phyloP scores from a whole-genome alignment of 805 yeast genomes.

The Nakazawaea sp. region DNA sequence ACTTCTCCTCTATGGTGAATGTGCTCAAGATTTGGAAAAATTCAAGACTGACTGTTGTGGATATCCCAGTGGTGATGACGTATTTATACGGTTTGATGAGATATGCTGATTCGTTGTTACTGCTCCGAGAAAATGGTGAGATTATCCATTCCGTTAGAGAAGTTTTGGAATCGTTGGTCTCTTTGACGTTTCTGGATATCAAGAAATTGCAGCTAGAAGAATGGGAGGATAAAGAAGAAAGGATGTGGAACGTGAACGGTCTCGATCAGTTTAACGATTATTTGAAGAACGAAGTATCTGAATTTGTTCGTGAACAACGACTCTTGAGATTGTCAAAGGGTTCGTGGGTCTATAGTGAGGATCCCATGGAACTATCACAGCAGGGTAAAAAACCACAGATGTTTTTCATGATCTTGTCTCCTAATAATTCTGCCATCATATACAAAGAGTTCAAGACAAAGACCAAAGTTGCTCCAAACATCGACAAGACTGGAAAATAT shows the following conservation, averaged over 20 bases:
- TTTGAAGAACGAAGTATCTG: slow-evolving; percentile 50
- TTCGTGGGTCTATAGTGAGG: slow-evolving; percentile 69
- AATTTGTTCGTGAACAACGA: slow-evolving; percentile 72
- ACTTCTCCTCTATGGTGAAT: slow-evolving; percentile 48
- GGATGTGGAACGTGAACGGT: slow-evolving; percentile 36
- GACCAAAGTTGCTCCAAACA: slow-evolving; percentile 42
- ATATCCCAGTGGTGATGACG: slow-evolving; percentile 42
- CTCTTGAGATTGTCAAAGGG: slow-evolving; percentile 68
- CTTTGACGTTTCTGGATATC: slow-evolving; percentile 38
- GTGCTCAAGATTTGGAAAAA: slow-evolving; percentile 60
- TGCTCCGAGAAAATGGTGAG: slow-evolving; percentile 9
- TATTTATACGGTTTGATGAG: slow-evolving; percentile 32
- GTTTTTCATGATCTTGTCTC: slow-evolving; percentile 57
- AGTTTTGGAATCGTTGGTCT: slow-evolving; percentile 34
- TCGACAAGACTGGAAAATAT: slow-evolving; percentile 47
- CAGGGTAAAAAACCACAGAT: slow-evolving; percentile 27
- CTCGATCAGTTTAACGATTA: slow-evolving; percentile 41
- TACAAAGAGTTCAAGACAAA: slow-evolving; percentile 52
- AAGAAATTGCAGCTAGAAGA: slow-evolving; percentile 47
- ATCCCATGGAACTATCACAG: slow-evolving; percentile 29
- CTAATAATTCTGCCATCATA: slow-evolving; percentile 54
- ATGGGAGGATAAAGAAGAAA: slow-evolving; percentile 28
- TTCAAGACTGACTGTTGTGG: slow-evolving; percentile 46
- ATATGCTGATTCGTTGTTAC: slow-evolving; percentile 17
- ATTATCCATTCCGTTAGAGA: slow-evolving; percentile 29